Base-by-base conservation (phyloP, 1,284 basidiomycete genomes). In the Rhizoctonia solani region DNA sequence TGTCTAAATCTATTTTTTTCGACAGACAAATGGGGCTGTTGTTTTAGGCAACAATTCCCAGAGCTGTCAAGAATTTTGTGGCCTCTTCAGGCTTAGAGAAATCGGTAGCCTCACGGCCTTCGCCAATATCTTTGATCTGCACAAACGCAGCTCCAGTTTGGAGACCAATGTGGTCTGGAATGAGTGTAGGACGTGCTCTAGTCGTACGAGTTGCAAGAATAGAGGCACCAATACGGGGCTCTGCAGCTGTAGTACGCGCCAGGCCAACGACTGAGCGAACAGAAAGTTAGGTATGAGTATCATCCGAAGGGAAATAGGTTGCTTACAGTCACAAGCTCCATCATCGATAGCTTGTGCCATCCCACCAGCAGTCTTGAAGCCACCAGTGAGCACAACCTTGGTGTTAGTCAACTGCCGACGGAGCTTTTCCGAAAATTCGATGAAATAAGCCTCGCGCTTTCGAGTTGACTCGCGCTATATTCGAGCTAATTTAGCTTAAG, bases 301-400 rank as follows among this genome's bases (percentile, higher is more conserved):
- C 37, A 39, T 16, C 9, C 37, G 37, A 16, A 16, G 9, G 37
- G 9, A 8, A 8, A 39, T 39, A 39, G 37, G 11, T 5, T 16
- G 32, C 50, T 30, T 30, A 29, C 50, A 53, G 32, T 30, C 50
- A 53, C 27, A 30, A 8, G 23, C 27, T 27, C 27, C 27, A 30
- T 53, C 50, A 9, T 53, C 50, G 19, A 30, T 30, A 9, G 50
- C 50, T 9, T 29, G 29, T 13, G 50, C 50, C 50, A 30, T 53
- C 50, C 50, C 50, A n/a, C 19, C 50, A 13, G 50, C 50, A 53
- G 13, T 53, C 50, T 53, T 53, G 27, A 53, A 27, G 2, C 50
- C 50, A 6, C 23, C 50, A 8, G 50, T 49, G 13, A 49, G 23
- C 47, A 53, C 50, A 4, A 30, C 27, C 32, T 29, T 53, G 27